Evolutionary conservation across 2,329 filamentous ascomycete genomes (phyloP).

Genomic region (Colletotrichum sp.): DNA sequence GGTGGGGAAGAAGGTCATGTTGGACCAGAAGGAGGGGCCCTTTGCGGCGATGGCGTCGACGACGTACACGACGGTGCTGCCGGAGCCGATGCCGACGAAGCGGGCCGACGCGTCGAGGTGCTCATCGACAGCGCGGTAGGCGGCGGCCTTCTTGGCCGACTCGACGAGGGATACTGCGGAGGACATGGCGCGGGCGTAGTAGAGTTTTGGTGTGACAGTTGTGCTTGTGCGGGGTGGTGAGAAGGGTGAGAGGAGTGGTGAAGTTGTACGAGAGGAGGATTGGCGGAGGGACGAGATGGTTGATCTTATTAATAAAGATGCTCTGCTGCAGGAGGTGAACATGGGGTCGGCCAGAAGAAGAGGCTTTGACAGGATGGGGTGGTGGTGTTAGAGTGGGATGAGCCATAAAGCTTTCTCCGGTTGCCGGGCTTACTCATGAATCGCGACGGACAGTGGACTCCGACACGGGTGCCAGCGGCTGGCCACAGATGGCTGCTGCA

Average conservation of each 20-base stretch:
- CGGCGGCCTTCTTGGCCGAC: slow-evolving; percentile 76
- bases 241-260: neutral
- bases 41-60: slow-evolving; percentile 78
- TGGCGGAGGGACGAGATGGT: neutral
- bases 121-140: slow-evolving; percentile 74
- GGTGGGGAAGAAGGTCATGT: slow-evolving; percentile 89
- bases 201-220: neutral
- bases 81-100: slow-evolving; percentile 80
- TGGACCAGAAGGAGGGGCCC: slow-evolving; percentile 54
- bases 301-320: slow-evolving; percentile 6
- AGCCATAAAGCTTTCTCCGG: slow-evolving; percentile 12
- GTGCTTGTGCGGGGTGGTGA: neutral
- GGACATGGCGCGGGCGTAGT: slow-evolving; percentile 38
- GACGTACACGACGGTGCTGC: slow-evolving; percentile 83
- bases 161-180: slow-evolving; percentile 58
- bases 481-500: neutral
- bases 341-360: neutral
- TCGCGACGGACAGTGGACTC: neutral
- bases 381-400: slow-evolving; percentile 16
- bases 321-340: neutral
- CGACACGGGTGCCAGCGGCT: neutral
- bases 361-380: neutral
- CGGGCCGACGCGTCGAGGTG: slow-evolving; percentile 68
- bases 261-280: neutral
- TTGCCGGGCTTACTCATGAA: slow-evolving; percentile 15